A percentile compares a stretch with the other conserved stretches of the same genome.
Conservation (phyloP, 805 yeast genomes). For the Candida coleopterorum region DNA sequence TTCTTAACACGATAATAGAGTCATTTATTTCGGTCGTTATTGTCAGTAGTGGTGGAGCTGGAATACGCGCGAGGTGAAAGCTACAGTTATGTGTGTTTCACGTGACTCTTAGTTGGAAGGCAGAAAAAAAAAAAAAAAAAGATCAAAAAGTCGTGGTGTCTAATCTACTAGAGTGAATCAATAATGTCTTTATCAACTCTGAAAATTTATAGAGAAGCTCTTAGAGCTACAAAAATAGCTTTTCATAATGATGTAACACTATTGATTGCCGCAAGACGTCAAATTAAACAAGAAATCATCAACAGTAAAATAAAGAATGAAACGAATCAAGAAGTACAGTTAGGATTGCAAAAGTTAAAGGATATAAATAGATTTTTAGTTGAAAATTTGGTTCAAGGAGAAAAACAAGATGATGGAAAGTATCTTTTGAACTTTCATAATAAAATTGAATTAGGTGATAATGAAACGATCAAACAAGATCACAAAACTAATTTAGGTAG, state of each 20-base stretch:
- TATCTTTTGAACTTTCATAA: slow-evolving; percentile 67
- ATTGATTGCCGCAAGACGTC: slow-evolving; percentile 53
- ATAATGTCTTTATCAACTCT: slow-evolving; percentile 21
- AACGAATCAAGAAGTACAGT: slow-evolving; percentile 17
- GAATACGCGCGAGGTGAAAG: too few relatives aligned
- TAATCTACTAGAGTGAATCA: background rate
- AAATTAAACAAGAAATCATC: slow-evolving; percentile 52
- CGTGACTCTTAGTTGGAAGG: too few relatives aligned
- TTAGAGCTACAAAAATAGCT: slow-evolving; percentile 62
- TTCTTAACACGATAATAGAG: too few relatives aligned
- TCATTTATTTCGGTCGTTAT: background rate
- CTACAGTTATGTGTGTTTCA: too few relatives aligned
- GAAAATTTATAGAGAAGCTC: slow-evolving; percentile 59
- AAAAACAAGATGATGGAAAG: slow-evolving; percentile 38
- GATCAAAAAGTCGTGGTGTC: too few relatives aligned
- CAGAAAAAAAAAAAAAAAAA: too few relatives aligned
- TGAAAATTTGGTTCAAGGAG: slow-evolving; percentile 85
- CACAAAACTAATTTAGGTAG: slow-evolving; percentile 41
- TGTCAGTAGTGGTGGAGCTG: too few relatives aligned
- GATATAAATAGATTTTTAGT: slow-evolving; percentile 69
- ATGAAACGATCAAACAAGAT: slow-evolving; percentile 64
- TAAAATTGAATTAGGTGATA: slow-evolving; percentile 87
- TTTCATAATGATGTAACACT: slow-evolving; percentile 48
- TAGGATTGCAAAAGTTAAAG: slow-evolving; percentile 51
- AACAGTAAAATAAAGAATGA: slow-evolving; percentile 19